A percentile compares a stretch with the other conserved stretches of the same genome.
Conservation (phyloP, 768 basidiomycete species). For the Roridomyces roridus region DNA sequence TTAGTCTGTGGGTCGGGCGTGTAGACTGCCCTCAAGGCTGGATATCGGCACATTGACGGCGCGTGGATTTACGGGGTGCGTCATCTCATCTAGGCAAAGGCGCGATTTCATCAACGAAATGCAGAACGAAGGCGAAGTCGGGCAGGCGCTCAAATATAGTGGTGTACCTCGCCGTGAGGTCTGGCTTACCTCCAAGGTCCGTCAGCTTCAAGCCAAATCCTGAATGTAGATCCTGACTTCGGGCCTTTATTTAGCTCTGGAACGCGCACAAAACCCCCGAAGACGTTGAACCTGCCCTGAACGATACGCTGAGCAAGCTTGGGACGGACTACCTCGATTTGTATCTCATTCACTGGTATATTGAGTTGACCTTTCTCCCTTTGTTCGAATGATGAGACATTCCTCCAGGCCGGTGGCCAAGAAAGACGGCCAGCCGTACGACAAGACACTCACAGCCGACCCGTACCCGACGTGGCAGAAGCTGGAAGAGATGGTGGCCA, state of each 20-base stretch:
- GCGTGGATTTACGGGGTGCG: no score
- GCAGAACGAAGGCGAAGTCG: no score
- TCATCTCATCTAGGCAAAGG: no score
- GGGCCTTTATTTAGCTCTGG: slow-evolving; percentile 73
- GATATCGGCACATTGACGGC: no score
- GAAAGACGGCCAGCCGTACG: slow-evolving; percentile 52
- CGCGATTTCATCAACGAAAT: no score
- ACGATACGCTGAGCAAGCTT: slow-evolving; percentile 67
- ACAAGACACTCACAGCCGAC: slow-evolving; percentile 69
- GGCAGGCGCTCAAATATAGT: neutral
- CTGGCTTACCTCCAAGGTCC: slow-evolving; percentile 6
- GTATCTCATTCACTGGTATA: slow-evolving; percentile 82
- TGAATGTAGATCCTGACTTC: no score
- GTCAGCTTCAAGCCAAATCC: neutral
- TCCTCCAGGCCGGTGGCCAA: slow-evolving; percentile 68
- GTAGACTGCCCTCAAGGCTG: no score
- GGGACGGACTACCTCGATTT: slow-evolving; percentile 78
- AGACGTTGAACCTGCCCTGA: slow-evolving; percentile 69
- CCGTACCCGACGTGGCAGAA: slow-evolving; percentile 84
- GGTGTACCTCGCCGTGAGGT: neutral
- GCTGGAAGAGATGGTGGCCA: slow-evolving; percentile 77
- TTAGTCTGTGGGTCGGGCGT: no score
- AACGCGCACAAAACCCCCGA: slow-evolving; percentile 78
- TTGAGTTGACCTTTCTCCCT: neutral
- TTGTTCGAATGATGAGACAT: neutral